phyloP scores from a whole-genome alignment of 164 flowering plant species.

The Vitis labrusca region DNA sequence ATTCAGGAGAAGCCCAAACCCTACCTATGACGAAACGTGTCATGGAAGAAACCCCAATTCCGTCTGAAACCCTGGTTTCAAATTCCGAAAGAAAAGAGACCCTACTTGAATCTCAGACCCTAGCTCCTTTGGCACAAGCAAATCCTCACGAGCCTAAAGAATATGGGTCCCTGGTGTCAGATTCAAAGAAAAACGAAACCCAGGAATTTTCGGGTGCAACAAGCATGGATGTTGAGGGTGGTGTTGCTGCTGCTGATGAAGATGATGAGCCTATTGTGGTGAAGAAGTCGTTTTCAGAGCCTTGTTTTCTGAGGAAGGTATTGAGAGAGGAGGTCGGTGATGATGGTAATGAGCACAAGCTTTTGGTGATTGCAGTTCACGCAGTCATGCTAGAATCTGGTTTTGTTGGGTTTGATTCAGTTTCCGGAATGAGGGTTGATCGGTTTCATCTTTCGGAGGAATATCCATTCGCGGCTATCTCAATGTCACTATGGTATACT shows the following conservation, averaged over 20 bases:
- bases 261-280: conserved; percentile 11
- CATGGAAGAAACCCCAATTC: not conserved
- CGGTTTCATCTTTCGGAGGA: conserved; percentile 41
- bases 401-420: conserved; percentile 50
- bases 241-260: conserved; percentile 8
- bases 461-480: conserved; percentile 32
- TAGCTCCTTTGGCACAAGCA: not conserved
- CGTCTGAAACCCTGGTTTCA: conserved; percentile 3
- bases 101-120: not conserved
- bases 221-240: conserved; percentile 14
- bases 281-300: conserved; percentile 31
- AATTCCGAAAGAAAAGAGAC: conserved; percentile 7
- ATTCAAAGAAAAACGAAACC: not conserved
- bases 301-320: conserved; percentile 56
- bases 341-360: conserved; percentile 22
- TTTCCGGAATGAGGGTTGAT: conserved; percentile 22
- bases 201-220: conserved; percentile 4
- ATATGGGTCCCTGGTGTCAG: not conserved
- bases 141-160: not conserved
- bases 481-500: conserved; percentile 46
- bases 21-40: not conserved
- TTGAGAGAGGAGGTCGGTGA: conserved; percentile 37
- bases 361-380: conserved; percentile 63
- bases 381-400: conserved; percentile 77
- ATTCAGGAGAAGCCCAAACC: not conserved